Percentiles rank a stretch among this genome's conserved stretches.
Evolutionary conservation across 1,284 basidiomycete genomes (phyloP).

Genomic region (Cystobasidium sp.): DNA sequence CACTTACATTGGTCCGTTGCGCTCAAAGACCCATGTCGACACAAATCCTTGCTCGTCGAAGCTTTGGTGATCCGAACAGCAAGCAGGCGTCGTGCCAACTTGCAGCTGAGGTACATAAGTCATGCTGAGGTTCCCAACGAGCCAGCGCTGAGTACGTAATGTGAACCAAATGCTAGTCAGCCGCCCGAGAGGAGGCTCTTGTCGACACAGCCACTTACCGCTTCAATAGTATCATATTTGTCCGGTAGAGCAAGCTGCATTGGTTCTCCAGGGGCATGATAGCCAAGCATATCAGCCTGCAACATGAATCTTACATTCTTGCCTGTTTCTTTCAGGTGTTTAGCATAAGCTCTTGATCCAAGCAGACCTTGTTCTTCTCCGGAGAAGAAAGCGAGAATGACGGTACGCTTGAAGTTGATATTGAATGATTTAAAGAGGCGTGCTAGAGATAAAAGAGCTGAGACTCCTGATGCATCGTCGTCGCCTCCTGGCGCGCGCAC

Average conservation of each 20-base stretch:
- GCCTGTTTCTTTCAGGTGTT: conserved; percentile 41
- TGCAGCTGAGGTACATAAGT: conserved; percentile 53
- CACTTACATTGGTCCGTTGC: conserved; percentile 54
- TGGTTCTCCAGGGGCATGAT: conserved; percentile 52
- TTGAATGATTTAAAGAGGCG: conserved; percentile 45
- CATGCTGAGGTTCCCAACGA: conserved; percentile 52
- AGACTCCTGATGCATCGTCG: conserved; percentile 52
- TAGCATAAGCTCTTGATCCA: conserved; percentile 46
- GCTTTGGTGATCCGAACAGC: conserved; percentile 56
- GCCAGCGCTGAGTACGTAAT: conserved; percentile 48
- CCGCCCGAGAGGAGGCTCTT: no score
- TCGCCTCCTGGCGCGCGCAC: conserved; percentile 49
- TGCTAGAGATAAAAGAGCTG: conserved; percentile 54
- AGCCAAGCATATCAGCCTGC: conserved; percentile 55
- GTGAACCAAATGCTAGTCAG: conserved; percentile 35
- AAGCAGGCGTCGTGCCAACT: conserved; percentile 53
- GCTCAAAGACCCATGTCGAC: conserved; percentile 54
- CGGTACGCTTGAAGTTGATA: conserved; percentile 47
- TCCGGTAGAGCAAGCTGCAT: conserved; percentile 56
- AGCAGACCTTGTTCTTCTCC: conserved; percentile 57
- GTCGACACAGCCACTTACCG: conserved; percentile 7
- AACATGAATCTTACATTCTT: conserved; percentile 43
- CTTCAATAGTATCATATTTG: conserved; percentile 42
- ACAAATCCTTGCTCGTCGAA: conserved; percentile 52
- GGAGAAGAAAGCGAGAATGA: conserved; percentile 55